Base-by-base conservation (phyloP, 495 filamentous ascomycete species). In the Physcia stellaris region DNA sequence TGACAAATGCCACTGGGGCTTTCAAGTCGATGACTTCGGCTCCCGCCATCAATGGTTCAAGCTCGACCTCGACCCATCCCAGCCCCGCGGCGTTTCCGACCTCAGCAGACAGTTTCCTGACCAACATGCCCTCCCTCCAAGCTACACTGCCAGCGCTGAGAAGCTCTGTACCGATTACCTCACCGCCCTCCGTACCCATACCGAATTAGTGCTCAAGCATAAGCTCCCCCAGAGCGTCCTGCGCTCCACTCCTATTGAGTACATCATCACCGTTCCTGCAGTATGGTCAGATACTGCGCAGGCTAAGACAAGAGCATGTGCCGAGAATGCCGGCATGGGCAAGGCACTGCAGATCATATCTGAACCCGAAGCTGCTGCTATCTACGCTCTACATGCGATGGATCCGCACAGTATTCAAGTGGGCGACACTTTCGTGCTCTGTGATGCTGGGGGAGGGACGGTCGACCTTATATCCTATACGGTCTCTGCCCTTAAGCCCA, bases 211-310 rank as follows among this genome's bases (percentile, higher is more conserved):
- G 4, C 24, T 64, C 4, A 45, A 42, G 9, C 22, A 39, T 11
- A 64, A 79, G 3, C 66, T 82, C 24, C 77, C 76, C 32, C 59
- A 70, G 46, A 68, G 69, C 4, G 71, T 78, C 41, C 67, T 86
- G 53, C 60, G 62, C 4, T 67, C 63, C 2, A 79, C 70, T 6
- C 68, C 67, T 24, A 67, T 83, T 22, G 70, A 76, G 28, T 81
- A 78, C 43, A 73, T 85, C 18, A 53, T 75, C 24, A 73, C 69
- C 0, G 71, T 74, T 1, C 71, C 71, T 0, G 70, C 70, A 0
- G 71, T 86, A n/a, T 84, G 80, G 80, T 75, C 73, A 6, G 80
- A 85, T 34, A 66, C 67, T 13, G 80, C 80, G n/a, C 83, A 83
- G 54, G 68, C 71, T 35, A 70, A 68, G 11, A 83, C 77, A 0